Evolutionary conservation across 1,139 yeast genomes (phyloP).

Genomic region (Suhomyces coccinellae): DNA sequence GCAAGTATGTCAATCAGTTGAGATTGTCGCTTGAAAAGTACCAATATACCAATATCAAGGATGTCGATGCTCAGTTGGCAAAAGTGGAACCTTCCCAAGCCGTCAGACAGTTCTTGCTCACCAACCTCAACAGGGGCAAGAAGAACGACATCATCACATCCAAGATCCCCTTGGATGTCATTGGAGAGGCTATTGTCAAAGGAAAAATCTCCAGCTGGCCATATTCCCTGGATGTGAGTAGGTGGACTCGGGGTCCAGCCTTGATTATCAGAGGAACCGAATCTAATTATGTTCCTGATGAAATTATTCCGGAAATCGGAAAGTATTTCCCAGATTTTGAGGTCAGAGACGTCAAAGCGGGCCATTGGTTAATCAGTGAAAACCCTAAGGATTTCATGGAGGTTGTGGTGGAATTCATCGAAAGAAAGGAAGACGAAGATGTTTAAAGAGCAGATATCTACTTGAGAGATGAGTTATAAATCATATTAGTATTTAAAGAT

Average conservation of each 20-base stretch:
- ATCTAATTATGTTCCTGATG: constrained; percentile 85
- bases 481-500: background rate
- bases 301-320: constrained; percentile 72
- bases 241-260: constrained; percentile 67
- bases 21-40: constrained; percentile 49
- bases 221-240: constrained; percentile 51
- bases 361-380: constrained; percentile 91
- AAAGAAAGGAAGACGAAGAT: constrained; percentile 51
- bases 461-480: background rate
- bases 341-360: constrained; percentile 72
- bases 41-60: constrained; percentile 53
- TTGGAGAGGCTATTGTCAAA: constrained; percentile 61
- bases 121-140: constrained; percentile 58
- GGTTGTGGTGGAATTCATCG: constrained; percentile 57
- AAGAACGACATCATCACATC: constrained; percentile 37
- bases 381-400: constrained; percentile 70
- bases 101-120: constrained; percentile 77
- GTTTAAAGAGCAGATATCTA: background rate
- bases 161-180: constrained; percentile 70
- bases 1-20: constrained; percentile 66
- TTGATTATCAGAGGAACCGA: constrained; percentile 78
- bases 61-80: constrained; percentile 66
- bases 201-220: constrained; percentile 81
- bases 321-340: constrained; percentile 77
- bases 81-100: constrained; percentile 59